Evolutionary conservation across 257 asterid genomes (phyloP), one percentile per base, ranked within the genome.

Genomic region (Lithospermum erythrorhizon): DNA sequence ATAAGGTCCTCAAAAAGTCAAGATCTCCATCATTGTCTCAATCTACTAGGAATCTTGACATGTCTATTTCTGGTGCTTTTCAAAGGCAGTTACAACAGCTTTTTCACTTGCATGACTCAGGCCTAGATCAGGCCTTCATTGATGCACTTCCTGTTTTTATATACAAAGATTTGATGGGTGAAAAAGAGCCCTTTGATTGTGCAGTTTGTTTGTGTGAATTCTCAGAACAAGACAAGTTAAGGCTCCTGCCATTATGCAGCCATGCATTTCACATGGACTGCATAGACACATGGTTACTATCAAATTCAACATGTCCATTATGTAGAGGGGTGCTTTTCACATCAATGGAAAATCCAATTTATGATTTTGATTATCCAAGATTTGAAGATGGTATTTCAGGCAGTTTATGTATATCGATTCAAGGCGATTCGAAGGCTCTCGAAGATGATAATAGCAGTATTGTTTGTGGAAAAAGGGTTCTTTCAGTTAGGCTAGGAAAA

Each of bases 191-290:
- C 6, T 84, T 91, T 57, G 96, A 91, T 75, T 91, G 98, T 65
- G 94, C 96, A 2, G 96, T 91, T 45, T 91, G 98, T 67, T 78
- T 91, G 76, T 80, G 94, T 64, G 96, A 91, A 62, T 91, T 91
- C 55, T 18, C 84, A 0, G 93, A 81, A 67, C 74, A 75, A 49
- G 98, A 91, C 18, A 87, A 87, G 29, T 62, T 91, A 70, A 82
- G 98, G 63, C 65, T 91, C 80, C 95, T 91, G 54, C 98, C 98
- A 0, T 71, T 65, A 51, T 91, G 98, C 67, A 81, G 95, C 77
- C 98, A 91, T 74, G 98, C 98, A 45, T 91, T 91, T 68, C 98
- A 91, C 65, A 77, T 87, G 68, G 74, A 47, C n/a, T 91, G 98
- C 63, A 87, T 87, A 14, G 98, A 87, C 55, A 91, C 96, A 35